Percentiles rank a stretch among this genome's conserved stretches.
Conservation (phyloP, 2,329 filamentous ascomycete genomes). For the Pestalotiopsis sp. region DNA sequence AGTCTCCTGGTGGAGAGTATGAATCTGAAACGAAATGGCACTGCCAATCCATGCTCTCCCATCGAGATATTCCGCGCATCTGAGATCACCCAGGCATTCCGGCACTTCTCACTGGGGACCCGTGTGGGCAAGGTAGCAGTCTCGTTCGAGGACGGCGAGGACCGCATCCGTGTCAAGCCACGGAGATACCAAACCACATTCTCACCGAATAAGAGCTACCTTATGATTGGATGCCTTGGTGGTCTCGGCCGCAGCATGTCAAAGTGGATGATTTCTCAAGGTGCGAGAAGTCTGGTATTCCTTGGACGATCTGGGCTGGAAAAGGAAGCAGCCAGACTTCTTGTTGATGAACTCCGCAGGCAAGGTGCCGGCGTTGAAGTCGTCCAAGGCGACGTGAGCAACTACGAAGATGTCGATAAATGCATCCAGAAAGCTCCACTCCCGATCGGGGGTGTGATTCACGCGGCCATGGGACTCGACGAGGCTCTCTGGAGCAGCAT, state of each 20-base stretch:
- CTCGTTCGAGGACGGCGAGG: too few species aligned
- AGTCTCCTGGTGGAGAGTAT: too few species aligned
- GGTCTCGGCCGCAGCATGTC: neutral
- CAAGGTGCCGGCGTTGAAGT: constrained; percentile 12
- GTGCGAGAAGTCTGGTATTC: neutral
- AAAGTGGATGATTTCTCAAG: neutral
- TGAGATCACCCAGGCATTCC: too few species aligned
- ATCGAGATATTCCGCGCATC: too few species aligned
- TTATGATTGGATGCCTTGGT: neutral
- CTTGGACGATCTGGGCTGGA: neutral
- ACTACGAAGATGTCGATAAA: constrained; percentile 18
- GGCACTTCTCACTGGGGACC: too few species aligned
- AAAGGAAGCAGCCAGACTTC: neutral
- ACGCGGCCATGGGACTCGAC: constrained; percentile 28
- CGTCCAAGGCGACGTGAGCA: constrained; percentile 19
- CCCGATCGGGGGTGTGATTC: constrained; percentile 10
- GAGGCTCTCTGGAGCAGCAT: neutral
- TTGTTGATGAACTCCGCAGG: neutral
- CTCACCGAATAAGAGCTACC: neutral
- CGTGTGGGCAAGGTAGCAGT: too few species aligned
- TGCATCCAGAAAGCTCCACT: constrained; percentile 16
- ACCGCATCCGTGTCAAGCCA: too few species aligned
- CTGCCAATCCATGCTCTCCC: too few species aligned
- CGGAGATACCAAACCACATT: too few species aligned
- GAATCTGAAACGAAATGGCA: too few species aligned